phyloP scores from a whole-genome alignment of 495 filamentous ascomycete genomes.

The Mycothermus thermophilus region DNA sequence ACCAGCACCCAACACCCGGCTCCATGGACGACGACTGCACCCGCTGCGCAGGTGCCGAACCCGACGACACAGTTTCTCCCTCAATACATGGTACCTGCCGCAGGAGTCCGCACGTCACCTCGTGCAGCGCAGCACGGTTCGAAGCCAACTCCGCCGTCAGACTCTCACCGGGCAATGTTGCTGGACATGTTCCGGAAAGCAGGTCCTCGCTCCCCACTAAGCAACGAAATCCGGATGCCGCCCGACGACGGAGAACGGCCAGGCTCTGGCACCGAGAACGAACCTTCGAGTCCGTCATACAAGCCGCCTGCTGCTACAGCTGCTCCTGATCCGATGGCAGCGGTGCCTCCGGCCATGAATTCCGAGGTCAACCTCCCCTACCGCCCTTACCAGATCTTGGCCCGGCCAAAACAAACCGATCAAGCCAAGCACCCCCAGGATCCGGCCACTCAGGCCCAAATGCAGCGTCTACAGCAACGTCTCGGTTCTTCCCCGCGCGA shows the following conservation, averaged over 20 bases:
- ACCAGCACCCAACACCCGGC: conserved; percentile 9
- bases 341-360: conserved; percentile 21
- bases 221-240: conserved; percentile 14
- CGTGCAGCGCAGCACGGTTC: conserved; percentile 2
- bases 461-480: conserved; percentile 10
- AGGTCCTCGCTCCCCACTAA: conserved; percentile 11
- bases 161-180: conserved; percentile 31
- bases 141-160: conserved; percentile 21
- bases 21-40: conserved; percentile 5
- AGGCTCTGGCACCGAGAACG: conserved; percentile 6
- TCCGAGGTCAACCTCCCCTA: conserved; percentile 29
- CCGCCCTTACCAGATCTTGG: conserved; percentile 28
- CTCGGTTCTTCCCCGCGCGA: conserved; percentile 11
- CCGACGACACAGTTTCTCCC: conserved; percentile 14
- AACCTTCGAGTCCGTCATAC: conserved; percentile 5
- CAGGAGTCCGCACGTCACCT: conserved; percentile 2
- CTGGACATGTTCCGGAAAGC: conserved; percentile 38
- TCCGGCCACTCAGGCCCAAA: conserved; percentile 2
- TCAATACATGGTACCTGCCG: conserved; percentile 5
- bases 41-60: conserved; percentile 5
- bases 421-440: conserved; percentile 2
- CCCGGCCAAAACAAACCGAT: conserved; percentile 21
- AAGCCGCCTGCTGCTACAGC: conserved; percentile 14
- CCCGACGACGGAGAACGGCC: conserved; percentile 1
- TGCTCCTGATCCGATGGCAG: conserved; percentile 16